Evolutionary conservation across 2,329 filamentous ascomycete genomes (phyloP), one percentile per base, ranked within the genome.

Genomic region (Chlorencoelia australis): DNA sequence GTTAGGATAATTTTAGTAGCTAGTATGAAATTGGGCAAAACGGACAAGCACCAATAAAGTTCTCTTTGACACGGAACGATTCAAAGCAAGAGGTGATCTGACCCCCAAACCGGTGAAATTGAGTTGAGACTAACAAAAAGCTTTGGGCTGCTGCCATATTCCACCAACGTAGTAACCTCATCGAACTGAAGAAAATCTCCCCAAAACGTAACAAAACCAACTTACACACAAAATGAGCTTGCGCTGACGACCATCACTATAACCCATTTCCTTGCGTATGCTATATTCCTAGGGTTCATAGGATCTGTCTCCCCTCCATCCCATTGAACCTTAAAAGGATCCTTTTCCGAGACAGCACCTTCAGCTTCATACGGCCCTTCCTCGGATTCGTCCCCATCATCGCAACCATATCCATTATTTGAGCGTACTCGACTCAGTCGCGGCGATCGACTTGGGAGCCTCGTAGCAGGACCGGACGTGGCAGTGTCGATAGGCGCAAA

Each of bases 191-290:
- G n/a, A n/a, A 21, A 33, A 35, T 21, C 24, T 28, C 18, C n/a
- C 5, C 21, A 29, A 38, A 17, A 34, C 18, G 35, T 18, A 33
- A 33, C 39, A 33, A 30, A 40, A 16, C 15, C 19, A 45, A 77
- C 82, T 69, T 70, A 88, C 81, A 94, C 87, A 59, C 84, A 89
- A 41, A 91, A 67, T 30, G 83, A 83, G 6, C 80, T 82, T 37
- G 70, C 56, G 7, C 79, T 77, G n/a, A 87, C 69, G 39, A 94
- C 80, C 22, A 76, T 48, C 1, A 88, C 77, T 43, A 94, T 79
- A 19, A 76, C 39, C 89, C 89, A 95, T 54, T 88, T 88, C 43
- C 75, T 71, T n/a, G 60, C 54, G 13, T 59, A 68, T 11, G 59
- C 62, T 64, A 85, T 76, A 55, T 73, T 85, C 40, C 80, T 74